These are phyloP conservation scores for Paecilomyces niveus DNA, from an alignment of 2,329 filamentous ascomycete genomes.

Conservation along the genomic window DNA sequence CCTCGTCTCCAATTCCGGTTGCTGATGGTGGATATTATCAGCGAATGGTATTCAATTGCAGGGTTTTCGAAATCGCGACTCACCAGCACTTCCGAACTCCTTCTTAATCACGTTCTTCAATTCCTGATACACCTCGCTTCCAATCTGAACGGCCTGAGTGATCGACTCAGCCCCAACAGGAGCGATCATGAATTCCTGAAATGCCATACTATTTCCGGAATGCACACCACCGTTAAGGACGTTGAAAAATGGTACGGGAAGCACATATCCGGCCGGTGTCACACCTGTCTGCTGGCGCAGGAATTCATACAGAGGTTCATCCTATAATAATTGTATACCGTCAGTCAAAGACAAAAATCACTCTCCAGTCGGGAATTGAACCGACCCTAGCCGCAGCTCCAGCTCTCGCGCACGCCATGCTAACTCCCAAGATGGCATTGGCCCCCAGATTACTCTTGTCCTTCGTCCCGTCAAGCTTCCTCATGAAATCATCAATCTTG, in stretches of 20 bases:
- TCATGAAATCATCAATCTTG: slow-evolving; percentile 48
- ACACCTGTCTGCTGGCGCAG: slow-evolving; percentile 47
- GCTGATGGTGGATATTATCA: slow-evolving; percentile 9
- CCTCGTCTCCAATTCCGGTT: slow-evolving; percentile 29
- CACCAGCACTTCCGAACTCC: slow-evolving; percentile 22
- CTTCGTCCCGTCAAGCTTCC: slow-evolving; percentile 49
- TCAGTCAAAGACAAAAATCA: background rate
- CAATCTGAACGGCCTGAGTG: slow-evolving; percentile 17
- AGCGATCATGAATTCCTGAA: slow-evolving; percentile 34
- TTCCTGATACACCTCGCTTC: slow-evolving; percentile 25
- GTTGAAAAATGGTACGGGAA: slow-evolving; percentile 54
- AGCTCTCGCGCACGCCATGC: slow-evolving; percentile 53
- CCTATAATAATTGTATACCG: slow-evolving; percentile 14
- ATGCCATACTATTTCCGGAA: slow-evolving; percentile 40
- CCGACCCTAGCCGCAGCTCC: slow-evolving; percentile 46
- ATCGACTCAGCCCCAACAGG: slow-evolving; percentile 7
- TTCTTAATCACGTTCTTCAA: slow-evolving; percentile 23
- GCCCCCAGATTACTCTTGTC: slow-evolving; percentile 55
- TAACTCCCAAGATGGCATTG: slow-evolving; percentile 55
- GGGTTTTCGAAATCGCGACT: background rate
- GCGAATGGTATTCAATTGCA: background rate
- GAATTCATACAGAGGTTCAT: slow-evolving; percentile 52
- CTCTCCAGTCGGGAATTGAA: background rate
- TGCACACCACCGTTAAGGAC: slow-evolving; percentile 48
- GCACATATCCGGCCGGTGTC: slow-evolving; percentile 46